Conservation (phyloP, 352 stramenopile genomes). For the Hyphochytrium catenoides region DNA sequence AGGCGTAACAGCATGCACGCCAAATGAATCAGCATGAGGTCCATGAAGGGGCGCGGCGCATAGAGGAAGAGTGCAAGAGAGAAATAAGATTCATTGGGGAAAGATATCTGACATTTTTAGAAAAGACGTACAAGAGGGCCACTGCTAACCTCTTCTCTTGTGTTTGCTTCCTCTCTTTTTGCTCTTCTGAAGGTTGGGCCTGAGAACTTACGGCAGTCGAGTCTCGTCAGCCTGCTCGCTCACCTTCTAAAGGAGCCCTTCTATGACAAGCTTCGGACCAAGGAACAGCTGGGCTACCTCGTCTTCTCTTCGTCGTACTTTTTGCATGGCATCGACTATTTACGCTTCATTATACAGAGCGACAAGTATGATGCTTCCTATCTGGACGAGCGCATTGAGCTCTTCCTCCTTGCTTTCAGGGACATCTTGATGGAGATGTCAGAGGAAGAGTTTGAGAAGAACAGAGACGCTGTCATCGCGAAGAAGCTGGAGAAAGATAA, state of each 20-base stretch:
- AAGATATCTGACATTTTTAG: too few species aligned
- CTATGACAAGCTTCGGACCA: slow-evolving; percentile 75
- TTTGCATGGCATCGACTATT: slow-evolving; percentile 25
- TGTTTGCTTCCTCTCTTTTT: too few species aligned
- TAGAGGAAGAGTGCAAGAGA: too few species aligned
- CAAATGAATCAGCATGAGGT: too few species aligned
- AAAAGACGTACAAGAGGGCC: too few species aligned
- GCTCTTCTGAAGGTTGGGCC: too few species aligned
- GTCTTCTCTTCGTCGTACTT: slow-evolving; percentile 30
- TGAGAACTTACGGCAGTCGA: too few species aligned
- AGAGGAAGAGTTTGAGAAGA: slow-evolving; percentile 16
- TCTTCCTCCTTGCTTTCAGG: slow-evolving; percentile 27
- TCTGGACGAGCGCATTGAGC: slow-evolving; percentile 38
- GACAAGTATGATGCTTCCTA: slow-evolving; percentile 28
- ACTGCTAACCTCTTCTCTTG: too few species aligned
- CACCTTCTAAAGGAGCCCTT: slow-evolving; percentile 64
- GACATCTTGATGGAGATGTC: slow-evolving; percentile 9
- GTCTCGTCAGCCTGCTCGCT: slow-evolving; percentile 39
- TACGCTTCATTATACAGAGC: slow-evolving; percentile 53
- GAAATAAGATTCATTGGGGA: too few species aligned
- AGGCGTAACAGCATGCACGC: too few species aligned
- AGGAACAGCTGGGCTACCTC: slow-evolving; percentile 72
- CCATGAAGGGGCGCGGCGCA: too few species aligned
- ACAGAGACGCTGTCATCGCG: slow-evolving; percentile 31
- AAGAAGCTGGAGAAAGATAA: slow-evolving; percentile 33